Evolutionary conservation across 1,284 basidiomycete genomes (phyloP), one percentile per base, ranked within the genome.

Genomic region (Marasmius oreades): DNA sequence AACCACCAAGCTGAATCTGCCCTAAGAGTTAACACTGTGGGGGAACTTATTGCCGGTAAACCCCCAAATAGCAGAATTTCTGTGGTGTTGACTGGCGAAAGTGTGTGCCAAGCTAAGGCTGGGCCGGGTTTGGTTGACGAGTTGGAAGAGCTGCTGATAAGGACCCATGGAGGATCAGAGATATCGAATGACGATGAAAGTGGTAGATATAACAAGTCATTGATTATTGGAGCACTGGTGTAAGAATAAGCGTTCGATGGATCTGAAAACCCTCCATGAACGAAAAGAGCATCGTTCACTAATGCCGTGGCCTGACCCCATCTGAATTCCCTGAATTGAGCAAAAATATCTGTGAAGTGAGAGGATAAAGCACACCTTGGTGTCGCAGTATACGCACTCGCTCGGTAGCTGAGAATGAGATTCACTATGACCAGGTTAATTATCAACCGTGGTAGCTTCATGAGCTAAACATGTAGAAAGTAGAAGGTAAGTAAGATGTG

Each of bases 181-280:
- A 78, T 67, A 44, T 78, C 62, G 64, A 93, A 93, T 1, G 82
- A 66, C 2, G 70, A 63, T 2, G 81, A 77, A 28, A 94, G 80
- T 42, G 89, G 78, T 18, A 95, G 80, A 39, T 76, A 76, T 43
- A 93, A 74, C 20, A 91, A 69, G 62, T 92, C 88, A 64, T 85
- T 81, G 59, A 74, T 81, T 63, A 83, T 87, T 56, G 88, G 88
- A 16, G 91, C 90, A 23, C 85, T 81, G 33, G 79, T 80, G 70
- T 94, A 95, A 1, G 84, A 82, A 66, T 78, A 90, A 8, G 76
- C 67, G 64, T 87, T 86, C 68, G 72, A 82, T 18, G 79, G 74
- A 68, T 93, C 90, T 24, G 82, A 85, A 66, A 91, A 86, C 55
- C 92, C 92, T 26, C 92, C 92, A 57, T 90, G 85, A 42, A 93